Evolutionary conservation across 805 yeast genomes (phyloP).

Genomic region (Kuraishia cidri): DNA sequence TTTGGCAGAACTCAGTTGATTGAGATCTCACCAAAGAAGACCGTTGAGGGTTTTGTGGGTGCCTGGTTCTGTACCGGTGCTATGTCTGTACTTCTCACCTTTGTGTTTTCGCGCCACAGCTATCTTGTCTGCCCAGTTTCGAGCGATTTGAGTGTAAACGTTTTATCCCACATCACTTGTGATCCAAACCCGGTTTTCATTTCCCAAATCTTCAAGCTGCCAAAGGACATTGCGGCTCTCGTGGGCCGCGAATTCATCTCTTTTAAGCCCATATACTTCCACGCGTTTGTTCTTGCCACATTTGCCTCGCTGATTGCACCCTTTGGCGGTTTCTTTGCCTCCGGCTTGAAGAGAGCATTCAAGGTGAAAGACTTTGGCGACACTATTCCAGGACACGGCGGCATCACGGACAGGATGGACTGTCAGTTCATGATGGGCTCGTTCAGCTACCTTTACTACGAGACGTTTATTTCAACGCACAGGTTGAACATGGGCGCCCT

Average conservation of each 20-base stretch:
- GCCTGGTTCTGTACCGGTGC: constrained; percentile 93
- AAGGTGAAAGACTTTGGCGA: constrained; percentile 96
- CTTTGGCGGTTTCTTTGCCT: constrained; percentile 96
- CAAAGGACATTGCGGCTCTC: constrained; percentile 50
- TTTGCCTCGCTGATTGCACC: constrained; percentile 98
- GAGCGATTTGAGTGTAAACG: constrained; percentile 49
- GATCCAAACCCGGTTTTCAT: constrained; percentile 85
- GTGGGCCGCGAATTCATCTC: constrained; percentile 34
- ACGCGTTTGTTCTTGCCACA: constrained; percentile 76
- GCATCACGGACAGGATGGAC: constrained; percentile 94
- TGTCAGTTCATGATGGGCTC: constrained; percentile 98
- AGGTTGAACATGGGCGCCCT: constrained; percentile 67
- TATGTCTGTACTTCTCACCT: constrained; percentile 60
- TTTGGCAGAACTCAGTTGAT: constrained; percentile 91
- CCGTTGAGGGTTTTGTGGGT: constrained; percentile 95
- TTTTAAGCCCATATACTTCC: constrained; percentile 84
- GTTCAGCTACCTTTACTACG: constrained; percentile 85
- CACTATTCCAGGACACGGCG: constrained; percentile 98
- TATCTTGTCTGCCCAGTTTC: constrained; percentile 86
- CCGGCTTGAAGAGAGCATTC: constrained; percentile 95
- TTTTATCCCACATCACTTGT: constrained; percentile 60
- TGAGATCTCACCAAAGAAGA: constrained; percentile 92
- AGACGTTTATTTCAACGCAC: constrained; percentile 75
- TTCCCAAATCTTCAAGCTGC: constrained; percentile 71
- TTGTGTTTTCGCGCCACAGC: constrained; percentile 51